Percentiles rank a stretch among this genome's conserved stretches.
phyloP scores from a whole-genome alignment of 2,329 filamentous ascomycete genomes.

The Fusarium protoensiforme region DNA sequence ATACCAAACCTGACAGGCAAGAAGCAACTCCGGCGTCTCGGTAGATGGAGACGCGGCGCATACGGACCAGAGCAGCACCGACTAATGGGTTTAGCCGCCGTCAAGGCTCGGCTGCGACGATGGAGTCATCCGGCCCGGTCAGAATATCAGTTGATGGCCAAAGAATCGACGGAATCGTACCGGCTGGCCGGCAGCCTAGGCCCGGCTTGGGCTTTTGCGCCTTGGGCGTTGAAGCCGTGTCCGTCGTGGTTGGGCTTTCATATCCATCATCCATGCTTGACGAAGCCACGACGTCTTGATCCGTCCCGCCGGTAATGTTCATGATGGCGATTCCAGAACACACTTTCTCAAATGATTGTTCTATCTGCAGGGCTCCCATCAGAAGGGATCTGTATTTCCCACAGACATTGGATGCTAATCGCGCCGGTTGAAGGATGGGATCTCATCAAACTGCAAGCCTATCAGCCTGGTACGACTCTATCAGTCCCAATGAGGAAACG shows the following conservation, averaged over 20 bases:
- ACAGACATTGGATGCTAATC: not conserved
- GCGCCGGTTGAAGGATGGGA: slow-evolving; percentile 2
- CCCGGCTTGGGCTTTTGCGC: not conserved
- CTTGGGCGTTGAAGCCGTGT: slow-evolving; percentile 13
- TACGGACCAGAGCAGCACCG: not conserved
- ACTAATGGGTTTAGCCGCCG: not conserved
- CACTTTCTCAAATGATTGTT: not conserved
- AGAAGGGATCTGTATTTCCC: not conserved
- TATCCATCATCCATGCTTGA: not conserved
- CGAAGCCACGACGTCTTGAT: slow-evolving; percentile 3
- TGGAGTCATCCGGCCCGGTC: not conserved
- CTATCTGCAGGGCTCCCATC: not conserved
- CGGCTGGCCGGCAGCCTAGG: slow-evolving; percentile 7
- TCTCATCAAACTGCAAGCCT: not conserved
- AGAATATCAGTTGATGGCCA: slow-evolving; percentile 10
- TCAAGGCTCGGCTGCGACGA: not conserved
- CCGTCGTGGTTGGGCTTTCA: not conserved
- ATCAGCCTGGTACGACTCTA: slow-evolving; percentile 1
- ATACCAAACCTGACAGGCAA: not conserved
- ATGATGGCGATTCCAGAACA: slow-evolving; percentile 2
- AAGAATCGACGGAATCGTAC: slow-evolving; percentile 7
- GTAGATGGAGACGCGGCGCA: slow-evolving; percentile 1
- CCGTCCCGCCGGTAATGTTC: slow-evolving; percentile 1
- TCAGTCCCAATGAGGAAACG: slow-evolving; percentile 1
- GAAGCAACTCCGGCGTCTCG: not conserved